Base-by-base conservation (phyloP, 1,284 basidiomycete species). In the Irpex lacteus region DNA sequence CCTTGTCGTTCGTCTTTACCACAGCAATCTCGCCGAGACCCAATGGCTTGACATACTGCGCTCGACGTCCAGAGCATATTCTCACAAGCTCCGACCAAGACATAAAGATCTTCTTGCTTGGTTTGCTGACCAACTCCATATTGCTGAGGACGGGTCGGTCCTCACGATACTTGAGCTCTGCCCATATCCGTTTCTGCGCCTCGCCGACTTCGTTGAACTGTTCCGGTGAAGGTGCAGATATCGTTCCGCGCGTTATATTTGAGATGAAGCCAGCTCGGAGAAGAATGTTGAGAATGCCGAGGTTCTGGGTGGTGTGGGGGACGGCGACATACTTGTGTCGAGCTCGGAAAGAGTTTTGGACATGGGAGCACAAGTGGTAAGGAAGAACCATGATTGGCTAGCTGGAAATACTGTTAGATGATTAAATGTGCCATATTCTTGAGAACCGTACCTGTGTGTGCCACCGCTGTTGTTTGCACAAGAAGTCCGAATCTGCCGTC, bases 271-370 rank as follows among this genome's bases (percentile, higher is more conserved):
- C 95, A 13, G 92, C 81, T 55, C 92, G 91, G 62, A 96, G 86
- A 68, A 97, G 90, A 70, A 96, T 93, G 69, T 88, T 87, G 68
- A 93, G 84, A 68, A 95, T 90, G 64, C 88, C 91, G 61, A 92
- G 82, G 70, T 95, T 94, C 77, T 95, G 93, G 52, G 85, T 90
- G 49, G 85, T 91, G 71, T 95, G 92, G 34, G 87, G 81, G 64
- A 96, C 85, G 15, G 89, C 84, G 61, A 96, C 81, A 67, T 82
- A 82, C 53, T 84, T 83, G 74, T 94, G 88, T 15, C 94, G 87
- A 1, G 92, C 91, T 15, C 91, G 87, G 72, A 95, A 95, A 9
- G 94, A 92, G 71, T 96, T 96, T 80, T 95, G 92, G 37, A 96
- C 74, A 68, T 87, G 90, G 15, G 93, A 86, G 72, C 93, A 95